Base-by-base conservation (phyloP, 2,329 filamentous ascomycete species). In the Fusarium poae region DNA sequence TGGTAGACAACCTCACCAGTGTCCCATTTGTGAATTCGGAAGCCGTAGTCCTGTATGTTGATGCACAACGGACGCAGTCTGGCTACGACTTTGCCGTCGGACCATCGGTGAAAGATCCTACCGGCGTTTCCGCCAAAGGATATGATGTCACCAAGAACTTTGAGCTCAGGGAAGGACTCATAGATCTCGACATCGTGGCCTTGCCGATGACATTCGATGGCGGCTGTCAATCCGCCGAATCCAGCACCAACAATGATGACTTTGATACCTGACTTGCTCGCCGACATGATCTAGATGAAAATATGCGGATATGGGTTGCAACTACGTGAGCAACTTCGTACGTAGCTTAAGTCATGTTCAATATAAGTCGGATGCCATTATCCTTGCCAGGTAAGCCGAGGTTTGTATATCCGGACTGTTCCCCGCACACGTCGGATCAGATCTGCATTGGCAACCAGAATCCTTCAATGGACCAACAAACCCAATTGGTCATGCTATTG, bases 21-120 rank as follows among this genome's bases (percentile, higher is more conserved):
- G 11, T 57, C 70, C 49, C 45, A 72, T 27, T 70, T 72, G n/a
- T 59, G 64, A 3, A 70, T 59, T 23, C 40, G 55, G 34, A 72
- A 89, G 42, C 87, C 87, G 61, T 89, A 85, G 0, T 77, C 71
- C 9, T 78, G 65, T 4, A 68, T 57, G 23, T 74, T 29, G 8
- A 74, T 74, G 6, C 72, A 74, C 12, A 74, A 25, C 0, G 72
- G 72, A 2, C 57, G 60, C 0, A 74, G 39, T 16, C 45, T 70
- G 13, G 74, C 48, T 12, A 89, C 79, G 32, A 86, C 84, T 29
- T 83, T 75, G 12, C 70, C 70, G 3, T 61, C 20, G 1, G 78
- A 79, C 88, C 88, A 91, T 5, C 88, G 83, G 53, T 84, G 75
- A 71, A 89, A 88, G 88, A 77, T 89, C 86, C 69, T 48, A 6